Conservation (phyloP, 352 stramenopile genomes). For the Pythium myriotylum region DNA sequence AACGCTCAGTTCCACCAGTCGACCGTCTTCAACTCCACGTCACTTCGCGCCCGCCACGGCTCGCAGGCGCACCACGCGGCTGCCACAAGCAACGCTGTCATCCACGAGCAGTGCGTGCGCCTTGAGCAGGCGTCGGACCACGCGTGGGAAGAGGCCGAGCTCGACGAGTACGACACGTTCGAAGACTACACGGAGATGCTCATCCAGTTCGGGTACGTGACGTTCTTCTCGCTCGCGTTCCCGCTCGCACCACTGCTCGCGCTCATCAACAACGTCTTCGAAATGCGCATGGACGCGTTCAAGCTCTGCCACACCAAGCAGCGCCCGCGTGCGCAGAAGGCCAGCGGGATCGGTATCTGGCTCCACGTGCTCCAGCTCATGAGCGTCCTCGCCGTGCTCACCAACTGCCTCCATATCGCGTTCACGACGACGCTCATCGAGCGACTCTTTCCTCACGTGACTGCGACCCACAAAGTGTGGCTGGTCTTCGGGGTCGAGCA, state of each 20-base stretch:
- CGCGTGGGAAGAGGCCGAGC: constrained; percentile 91
- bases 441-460: constrained; percentile 39
- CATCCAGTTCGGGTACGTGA: constrained; percentile 96
- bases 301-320: constrained; percentile 93
- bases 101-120: constrained; percentile 78
- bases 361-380: constrained; percentile 94
- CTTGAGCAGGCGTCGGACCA: constrained; percentile 79
- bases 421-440: constrained; percentile 79
- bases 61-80: neutral
- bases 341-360: constrained; percentile 91
- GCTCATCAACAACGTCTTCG: constrained; percentile 93
- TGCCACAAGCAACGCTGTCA: constrained; percentile 49
- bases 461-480: constrained; percentile 65
- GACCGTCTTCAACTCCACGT: constrained; percentile 51
- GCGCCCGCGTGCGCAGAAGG: constrained; percentile 90
- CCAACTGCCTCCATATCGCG: constrained; percentile 95
- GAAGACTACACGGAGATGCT: constrained; percentile 94
- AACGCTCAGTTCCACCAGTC: constrained; percentile 69
- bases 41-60: constrained; percentile 1
- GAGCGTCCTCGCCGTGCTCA: constrained; percentile 94
- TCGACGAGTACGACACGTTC: constrained; percentile 94
- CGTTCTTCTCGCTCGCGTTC: constrained; percentile 94
- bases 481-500: constrained; percentile 81
- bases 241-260: constrained; percentile 94
- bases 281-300: constrained; percentile 94